Evolutionary conservation across 2,329 filamentous ascomycete genomes (phyloP).

Genomic region (Ophiostoma perfectum): DNA sequence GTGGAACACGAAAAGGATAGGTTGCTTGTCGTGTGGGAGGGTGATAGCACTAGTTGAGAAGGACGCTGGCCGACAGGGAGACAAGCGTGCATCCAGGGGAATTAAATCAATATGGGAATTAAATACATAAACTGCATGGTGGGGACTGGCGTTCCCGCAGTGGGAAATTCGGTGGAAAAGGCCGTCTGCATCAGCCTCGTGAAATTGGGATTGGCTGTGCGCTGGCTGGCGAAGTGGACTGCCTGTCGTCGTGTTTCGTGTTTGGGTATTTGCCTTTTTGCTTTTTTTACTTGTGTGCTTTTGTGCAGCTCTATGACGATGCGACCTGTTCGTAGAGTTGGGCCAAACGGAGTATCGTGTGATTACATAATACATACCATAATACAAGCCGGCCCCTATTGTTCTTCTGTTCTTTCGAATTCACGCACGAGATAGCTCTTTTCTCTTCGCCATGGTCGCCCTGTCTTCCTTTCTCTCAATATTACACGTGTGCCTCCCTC

Average conservation of each 20-base stretch:
- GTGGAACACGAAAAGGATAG: conserved; percentile 23
- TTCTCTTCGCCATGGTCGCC: not conserved
- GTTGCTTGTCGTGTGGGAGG: not conserved
- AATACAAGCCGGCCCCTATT: not conserved
- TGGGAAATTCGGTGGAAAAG: conserved; percentile 23
- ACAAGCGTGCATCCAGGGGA: not conserved
- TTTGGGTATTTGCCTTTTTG: not conserved
- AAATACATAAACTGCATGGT: not conserved
- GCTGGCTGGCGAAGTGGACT: conserved; percentile 14
- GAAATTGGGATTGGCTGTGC: conserved; percentile 24
- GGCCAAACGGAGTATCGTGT: not conserved
- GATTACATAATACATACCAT: not conserved
- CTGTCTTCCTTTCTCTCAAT: not conserved
- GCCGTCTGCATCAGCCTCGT: conserved; percentile 28
- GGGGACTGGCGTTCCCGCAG: not conserved
- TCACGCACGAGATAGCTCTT: no score
- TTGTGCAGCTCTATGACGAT: conserved; percentile 2
- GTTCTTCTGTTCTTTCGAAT: not conserved
- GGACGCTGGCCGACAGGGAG: not conserved
- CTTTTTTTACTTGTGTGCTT: not conserved
- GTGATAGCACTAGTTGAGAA: not conserved
- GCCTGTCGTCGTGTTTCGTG: not conserved
- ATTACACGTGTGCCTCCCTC: conserved; percentile 6
- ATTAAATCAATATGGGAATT: conserved; percentile 14
- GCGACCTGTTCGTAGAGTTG: not conserved